Evolutionary conservation across 345 rosid genomes (phyloP).

Genomic region (Rhodamnia rubescens): DNA sequence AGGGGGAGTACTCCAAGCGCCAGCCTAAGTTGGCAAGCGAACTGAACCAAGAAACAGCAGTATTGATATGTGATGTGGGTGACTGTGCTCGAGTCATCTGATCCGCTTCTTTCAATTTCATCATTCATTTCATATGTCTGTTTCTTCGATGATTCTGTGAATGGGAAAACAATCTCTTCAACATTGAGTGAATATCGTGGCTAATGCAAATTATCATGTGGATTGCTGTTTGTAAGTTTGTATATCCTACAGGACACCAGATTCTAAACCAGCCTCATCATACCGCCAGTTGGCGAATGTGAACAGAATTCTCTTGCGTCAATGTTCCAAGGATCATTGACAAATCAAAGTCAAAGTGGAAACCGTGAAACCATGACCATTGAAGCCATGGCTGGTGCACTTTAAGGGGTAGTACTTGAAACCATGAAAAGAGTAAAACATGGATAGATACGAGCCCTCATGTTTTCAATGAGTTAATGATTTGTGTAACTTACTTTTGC

Average conservation of each 20-base stretch:
- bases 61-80: slow-evolving; percentile 62
- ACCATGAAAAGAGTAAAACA: neutral
- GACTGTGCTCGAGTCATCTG: slow-evolving; percentile 58
- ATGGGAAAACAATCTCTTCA: neutral
- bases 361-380: neutral
- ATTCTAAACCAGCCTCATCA: neutral
- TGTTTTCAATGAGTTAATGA: neutral
- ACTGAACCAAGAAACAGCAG: slow-evolving; percentile 28
- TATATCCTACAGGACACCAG: neutral
- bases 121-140: neutral
- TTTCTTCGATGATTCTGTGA: neutral
- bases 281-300: neutral
- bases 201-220: neutral
- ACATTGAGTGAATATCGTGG: neutral
- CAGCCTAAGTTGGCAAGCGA: slow-evolving; percentile 60
- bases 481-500: neutral
- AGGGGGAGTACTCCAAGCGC: slow-evolving; percentile 40
- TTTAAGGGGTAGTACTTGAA: neutral
- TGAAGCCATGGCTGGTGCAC: neutral
- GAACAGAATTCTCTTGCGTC: neutral
- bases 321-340: neutral
- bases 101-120: neutral
- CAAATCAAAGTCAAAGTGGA: neutral
- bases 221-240: neutral
- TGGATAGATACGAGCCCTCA: neutral